Base-by-base conservation (phyloP, 805 yeast genomes). In the Isabelozyma rhagii region DNA sequence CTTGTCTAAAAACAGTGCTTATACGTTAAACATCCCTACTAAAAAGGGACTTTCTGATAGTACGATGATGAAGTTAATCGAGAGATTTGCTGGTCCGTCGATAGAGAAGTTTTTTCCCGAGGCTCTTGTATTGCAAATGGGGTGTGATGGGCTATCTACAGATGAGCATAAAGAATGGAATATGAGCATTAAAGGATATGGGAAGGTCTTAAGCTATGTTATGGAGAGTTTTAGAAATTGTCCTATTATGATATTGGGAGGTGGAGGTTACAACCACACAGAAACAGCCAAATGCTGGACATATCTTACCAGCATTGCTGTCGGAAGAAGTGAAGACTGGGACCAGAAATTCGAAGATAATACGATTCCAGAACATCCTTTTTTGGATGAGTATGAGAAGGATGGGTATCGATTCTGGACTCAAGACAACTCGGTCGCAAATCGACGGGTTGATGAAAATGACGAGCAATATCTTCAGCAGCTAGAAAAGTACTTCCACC, bases 111-210 rank as follows among this genome's bases (percentile, higher is more conserved):
- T 72, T 48, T 44, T 59, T 1, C 85, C 91, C 0, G 79, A 79
- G 21, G 77, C 76, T 8, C 46, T 87, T 1, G 84, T 87, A 1
- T 64, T 87, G 1, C 89, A 84, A 59, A 78, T 85, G 58, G 96
- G 96, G 0, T 81, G 83, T 31, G 96, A 87, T 69, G 93, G 94
- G 0, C 66, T 87, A 18, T 74, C 78, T n/a, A 74, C 83, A 0
- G 94, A 87, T 60, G 75, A 76, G 15, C 80, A 75, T 52, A 67
- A 72, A 13, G 87, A 85, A 59, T 87, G 93, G 93, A 87, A 85
- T 61, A 61, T 87, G 49, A 78, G 85, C 0, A 74, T 83, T 7
- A 62, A 64, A 39, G 87, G 85, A 0, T 69, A 75, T 17, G 75
- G 78, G 0, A 28, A 59, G 1, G 64, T 63, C 5, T 62, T 84